Base-by-base conservation (phyloP, 1,139 yeast species). In the Arxiozyma slooffiae region DNA sequence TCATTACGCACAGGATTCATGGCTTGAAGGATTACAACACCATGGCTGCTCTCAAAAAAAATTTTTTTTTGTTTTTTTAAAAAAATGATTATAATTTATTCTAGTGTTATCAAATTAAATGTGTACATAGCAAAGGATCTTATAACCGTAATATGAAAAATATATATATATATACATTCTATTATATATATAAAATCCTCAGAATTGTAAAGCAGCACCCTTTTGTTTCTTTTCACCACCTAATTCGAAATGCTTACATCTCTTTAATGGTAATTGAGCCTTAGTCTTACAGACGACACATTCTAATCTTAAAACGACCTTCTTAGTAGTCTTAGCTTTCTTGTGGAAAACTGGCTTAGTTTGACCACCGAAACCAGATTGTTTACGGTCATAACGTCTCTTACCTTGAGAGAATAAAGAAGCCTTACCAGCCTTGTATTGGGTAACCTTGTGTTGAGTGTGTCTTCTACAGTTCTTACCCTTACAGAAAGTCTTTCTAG, bases 191-290 rank as follows among this genome's bases (percentile, higher is more conserved):
- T 47, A 41, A 37, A 34, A 41, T 34, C 47, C 50, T 81, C 83
- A 87, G 77, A 87, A 87, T 81, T 87, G 95, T 76, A 87, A 82
- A 75, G 96, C 96, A 79, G 85, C 94, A 76, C 97, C 98, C 90
- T 92, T 92, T 81, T 92, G 97, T 82, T 92, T 94, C 88, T 87
- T 92, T 84, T 92, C 98, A 82, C 98, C 98, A 83, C 98, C 98
- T 76, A 92, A 89, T 82, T 92, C 99, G 78, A 92, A 94, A 82
- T 94, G 98, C 92, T 92, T 94, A 85, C 98, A 92, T 84, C 98
- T 88, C 95, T 92, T 92, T 77, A 92, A 82, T 60, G 96, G 74
- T 68, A 94, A 83, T 82, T 94, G 98, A 72, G 95, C 86, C 86
- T 89, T 92, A 81, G 97, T 86, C 89, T 92, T 94, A 81, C 99